Evolutionary conservation across 139 green algal species (phyloP).

Genomic region (Chlamydomonas schloesseri): DNA sequence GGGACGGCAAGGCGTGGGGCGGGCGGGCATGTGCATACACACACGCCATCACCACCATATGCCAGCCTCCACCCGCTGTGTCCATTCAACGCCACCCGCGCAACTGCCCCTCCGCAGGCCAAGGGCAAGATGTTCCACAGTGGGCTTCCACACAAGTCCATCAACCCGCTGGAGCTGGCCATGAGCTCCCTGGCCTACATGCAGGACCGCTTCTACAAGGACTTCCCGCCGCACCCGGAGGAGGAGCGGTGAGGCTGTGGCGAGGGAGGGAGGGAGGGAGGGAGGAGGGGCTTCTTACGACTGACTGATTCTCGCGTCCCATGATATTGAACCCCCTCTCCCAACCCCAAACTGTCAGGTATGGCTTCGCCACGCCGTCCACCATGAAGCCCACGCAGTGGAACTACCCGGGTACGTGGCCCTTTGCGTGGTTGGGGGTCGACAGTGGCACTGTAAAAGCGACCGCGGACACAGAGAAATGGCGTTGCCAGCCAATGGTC

Average conservation of each 20-base stretch:
- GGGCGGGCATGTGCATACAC: no score
- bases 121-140: slow-evolving; percentile 77
- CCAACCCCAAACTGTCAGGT: slow-evolving; percentile 31
- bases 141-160: slow-evolving; percentile 75
- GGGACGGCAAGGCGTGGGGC: no score
- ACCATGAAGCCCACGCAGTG: slow-evolving; percentile 86
- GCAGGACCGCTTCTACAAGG: slow-evolving; percentile 59
- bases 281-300: no score
- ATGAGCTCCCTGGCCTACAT: slow-evolving; percentile 74
- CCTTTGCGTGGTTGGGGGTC: neutral
- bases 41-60: no score
- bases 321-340: no score
- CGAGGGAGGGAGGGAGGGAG: no score
- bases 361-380: slow-evolving; percentile 65
- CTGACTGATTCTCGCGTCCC: no score
- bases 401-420: neutral
- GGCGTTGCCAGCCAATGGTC: no score
- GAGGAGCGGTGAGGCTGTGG: slow-evolving; percentile 44
- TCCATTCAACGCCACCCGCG: no score
- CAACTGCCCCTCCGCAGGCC: slow-evolving; percentile 8
- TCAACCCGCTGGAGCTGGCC: slow-evolving; percentile 80
- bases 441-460: no score
- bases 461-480: no score
- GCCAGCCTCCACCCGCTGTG: no score
- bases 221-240: slow-evolving; percentile 68